Evolutionary conservation across 768 basidiomycete genomes (phyloP), one percentile per base, ranked within the genome.

Genomic region (Roridomyces roridus): DNA sequence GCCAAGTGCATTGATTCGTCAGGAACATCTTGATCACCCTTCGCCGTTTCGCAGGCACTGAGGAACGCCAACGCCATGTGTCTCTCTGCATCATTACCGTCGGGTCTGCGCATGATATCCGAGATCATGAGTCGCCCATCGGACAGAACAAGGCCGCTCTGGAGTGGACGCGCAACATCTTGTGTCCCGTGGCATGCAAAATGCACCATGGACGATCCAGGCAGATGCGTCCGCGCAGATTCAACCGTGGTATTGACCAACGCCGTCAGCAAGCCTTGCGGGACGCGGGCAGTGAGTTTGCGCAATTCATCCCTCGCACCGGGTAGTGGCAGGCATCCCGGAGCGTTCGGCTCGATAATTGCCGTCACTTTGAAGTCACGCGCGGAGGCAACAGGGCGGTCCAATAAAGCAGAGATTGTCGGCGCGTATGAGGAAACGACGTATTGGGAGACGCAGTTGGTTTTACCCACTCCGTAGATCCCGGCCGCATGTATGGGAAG

Each of bases 181-280:
- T 76, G 65, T 29, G 56, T 57, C 9, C 67, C 71, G 2, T 71
- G 70, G 39, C 73, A 74, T 1, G 73, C 70, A 14, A 77, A 59
- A 55, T 78, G 74, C 2, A 72, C 68, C 6, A 67, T 49, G 7
- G 44, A 46, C 28, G 36, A 46, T 21, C 35, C 48, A 28, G 46
- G 34, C 25, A 64, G 63, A 41, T 49, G 28, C 1, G 1, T 28
- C 6, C 18, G 2, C 20, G 26, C 45, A 1, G 6, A 2, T 31
- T 52, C 21, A 3, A 48, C 35, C 15, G 5, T 20, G 10, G 26
- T 26, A 10, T 14, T 1, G 12, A 1, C 29, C 14, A 53, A 15
- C 10, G 7, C 28, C 39, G 46, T 37, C 24, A 57, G 18, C 40
- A n/a, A 51, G 9, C 9, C n/a, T 9, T 36, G 35, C 8, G 42